Percentiles rank a stretch among this genome's conserved stretches.
Evolutionary conservation across 768 basidiomycete genomes (phyloP).

Genomic region (Tylopilus felleus): DNA sequence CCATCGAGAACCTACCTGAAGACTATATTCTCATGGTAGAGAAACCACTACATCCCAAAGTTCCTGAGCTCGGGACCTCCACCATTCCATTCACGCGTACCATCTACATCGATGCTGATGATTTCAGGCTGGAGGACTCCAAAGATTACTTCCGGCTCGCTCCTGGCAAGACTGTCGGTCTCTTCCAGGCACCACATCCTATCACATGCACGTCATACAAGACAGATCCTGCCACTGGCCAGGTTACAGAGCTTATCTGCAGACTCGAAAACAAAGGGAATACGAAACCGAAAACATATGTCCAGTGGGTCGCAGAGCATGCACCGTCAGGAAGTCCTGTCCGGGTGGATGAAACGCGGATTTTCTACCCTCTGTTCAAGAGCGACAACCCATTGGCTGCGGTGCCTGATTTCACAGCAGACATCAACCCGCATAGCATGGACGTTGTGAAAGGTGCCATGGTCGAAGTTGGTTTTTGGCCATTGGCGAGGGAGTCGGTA

Average conservation of each 20-base stretch:
- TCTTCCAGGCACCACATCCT: conserved; percentile 90
- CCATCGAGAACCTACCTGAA: conserved; percentile 85
- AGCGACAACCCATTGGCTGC: conserved; percentile 78
- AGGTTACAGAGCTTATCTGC: conserved; percentile 77
- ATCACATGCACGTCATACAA: conserved; percentile 92
- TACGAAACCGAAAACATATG: conserved; percentile 88
- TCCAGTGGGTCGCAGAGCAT: conserved; percentile 96
- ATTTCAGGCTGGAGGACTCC: conserved; percentile 89
- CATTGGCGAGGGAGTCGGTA: conserved; percentile 67
- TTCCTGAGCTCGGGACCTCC: conserved; percentile 80
- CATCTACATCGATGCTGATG: conserved; percentile 89
- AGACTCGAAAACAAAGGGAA: conserved; percentile 67
- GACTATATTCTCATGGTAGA: conserved; percentile 81
- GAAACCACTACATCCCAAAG: conserved; percentile 93
- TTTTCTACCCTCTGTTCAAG: conserved; percentile 93
- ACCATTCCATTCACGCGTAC: conserved; percentile 82
- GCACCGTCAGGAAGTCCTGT: conserved; percentile 76
- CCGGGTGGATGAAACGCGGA: conserved; percentile 79
- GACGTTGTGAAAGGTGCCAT: conserved; percentile 78
- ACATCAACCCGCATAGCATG: conserved; percentile 80
- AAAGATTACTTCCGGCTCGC: conserved; percentile 97
- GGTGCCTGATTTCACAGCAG: conserved; percentile 72
- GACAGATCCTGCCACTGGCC: conserved; percentile 66
- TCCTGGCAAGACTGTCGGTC: conserved; percentile 94
- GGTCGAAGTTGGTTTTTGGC: conserved; percentile 87